Conservation (phyloP, 2,329 filamentous ascomycete species). For the Canariomyces notabilis region DNA sequence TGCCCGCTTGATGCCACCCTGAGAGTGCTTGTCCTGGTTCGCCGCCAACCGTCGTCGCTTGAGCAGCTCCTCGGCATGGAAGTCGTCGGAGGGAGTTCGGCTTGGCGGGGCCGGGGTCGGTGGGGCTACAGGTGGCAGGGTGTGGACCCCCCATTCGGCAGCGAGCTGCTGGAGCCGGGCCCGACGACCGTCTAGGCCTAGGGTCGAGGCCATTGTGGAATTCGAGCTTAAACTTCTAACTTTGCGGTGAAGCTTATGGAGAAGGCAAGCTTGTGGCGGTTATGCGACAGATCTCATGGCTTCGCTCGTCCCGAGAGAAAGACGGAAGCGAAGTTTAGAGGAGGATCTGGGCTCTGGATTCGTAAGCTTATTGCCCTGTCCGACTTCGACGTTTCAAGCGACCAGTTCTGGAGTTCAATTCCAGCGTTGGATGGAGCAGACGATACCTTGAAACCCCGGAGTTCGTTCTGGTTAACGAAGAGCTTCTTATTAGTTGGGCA, state of each 20-base stretch:
- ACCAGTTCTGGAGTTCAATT: too few species aligned
- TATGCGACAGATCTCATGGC: neutral
- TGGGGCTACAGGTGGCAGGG: conserved; percentile 35
- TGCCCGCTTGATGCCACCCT: conserved; percentile 33
- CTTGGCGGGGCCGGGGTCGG: conserved; percentile 34
- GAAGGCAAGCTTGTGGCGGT: neutral
- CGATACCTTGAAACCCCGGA: too few species aligned
- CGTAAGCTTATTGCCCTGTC: too few species aligned
- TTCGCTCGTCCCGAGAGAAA: neutral
- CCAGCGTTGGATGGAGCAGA: too few species aligned
- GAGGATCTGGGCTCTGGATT: too few species aligned
- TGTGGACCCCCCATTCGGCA: conserved; percentile 44
- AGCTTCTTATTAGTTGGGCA: neutral
- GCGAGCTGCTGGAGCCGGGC: conserved; percentile 47
- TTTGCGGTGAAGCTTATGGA: neutral
- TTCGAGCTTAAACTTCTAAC: neutral
- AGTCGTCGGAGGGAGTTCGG: conserved; percentile 45
- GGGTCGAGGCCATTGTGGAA: conserved; percentile 16
- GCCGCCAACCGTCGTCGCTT: conserved; percentile 38
- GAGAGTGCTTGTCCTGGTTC: conserved; percentile 27
- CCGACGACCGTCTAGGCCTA: conserved; percentile 36
- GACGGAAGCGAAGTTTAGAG: neutral
- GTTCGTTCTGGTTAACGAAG: too few species aligned
- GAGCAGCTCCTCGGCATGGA: conserved; percentile 50
- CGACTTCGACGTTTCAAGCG: too few species aligned